Evolutionary conservation across 768 basidiomycete species (phyloP), one percentile per base, ranked within the genome.

Genomic region (Calocybe cyanea): DNA sequence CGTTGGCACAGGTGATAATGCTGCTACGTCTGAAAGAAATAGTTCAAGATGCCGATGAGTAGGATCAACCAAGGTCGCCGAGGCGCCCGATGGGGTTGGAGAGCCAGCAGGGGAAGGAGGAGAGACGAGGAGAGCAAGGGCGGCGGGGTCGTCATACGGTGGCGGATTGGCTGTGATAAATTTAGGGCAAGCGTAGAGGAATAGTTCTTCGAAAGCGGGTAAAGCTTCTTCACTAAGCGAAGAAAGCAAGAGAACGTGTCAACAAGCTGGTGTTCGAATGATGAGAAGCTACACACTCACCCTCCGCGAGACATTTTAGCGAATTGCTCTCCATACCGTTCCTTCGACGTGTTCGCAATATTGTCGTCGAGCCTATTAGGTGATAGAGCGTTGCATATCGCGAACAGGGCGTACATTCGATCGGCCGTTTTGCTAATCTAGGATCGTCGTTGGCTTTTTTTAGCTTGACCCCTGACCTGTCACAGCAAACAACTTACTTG

Each of bases 371-470:
- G 70, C 46, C 93, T 78, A 45, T 86, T 93, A 2, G 96, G 94
- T 2, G 93, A 92, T 7, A 98, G 77, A 1, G 90, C 87, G 55
- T 92, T 87, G 70, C 92, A 95, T 49, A 99, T 82, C 6, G 93
- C 91, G 51, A 97, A 89, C 24, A 99, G 67, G 4, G 93, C 93
- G 58, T 97, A 95, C 94, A 98, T 99, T 37, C 96, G 75, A 60
- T 99, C 96, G 2, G 92, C 94, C 14, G 89, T 94, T 75, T 97
- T 97, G 71, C 86, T 92, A 67, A 99, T 96, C 89, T 53, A 28
- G 24, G 14, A 36, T 39, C n/a, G n/a, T n/a, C n/a, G 15, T 28
- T 24, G 43, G n/a, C 46, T 42, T 36, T 34, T 28, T 23, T 18
- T 33, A 32, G 31, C 20, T 8, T 36, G 30, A n/a, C 35, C 28